Base-by-base conservation (phyloP, 257 asterid species). In the Fraxinus americana region DNA sequence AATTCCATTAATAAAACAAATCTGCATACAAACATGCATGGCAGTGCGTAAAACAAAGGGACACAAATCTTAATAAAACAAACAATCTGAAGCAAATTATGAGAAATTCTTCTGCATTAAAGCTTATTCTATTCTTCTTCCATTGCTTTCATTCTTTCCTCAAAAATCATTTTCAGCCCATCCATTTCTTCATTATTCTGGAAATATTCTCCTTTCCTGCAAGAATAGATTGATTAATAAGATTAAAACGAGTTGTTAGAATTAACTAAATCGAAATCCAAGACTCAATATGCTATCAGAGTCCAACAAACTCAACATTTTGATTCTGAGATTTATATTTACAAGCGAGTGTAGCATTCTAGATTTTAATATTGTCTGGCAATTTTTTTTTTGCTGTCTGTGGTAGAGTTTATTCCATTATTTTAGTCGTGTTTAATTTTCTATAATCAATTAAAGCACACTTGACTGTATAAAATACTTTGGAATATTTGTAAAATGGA, bases 201-300 rank as follows among this genome's bases (percentile, higher is more conserved):
- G 75, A 63, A 27, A 41, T 17, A 27, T 13, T 71, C 25, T 71
- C 25, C 35, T 43, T 16, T 16, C 75, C 75, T 71, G 75, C 65
- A 71, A 41, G 65, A 71, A 43, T 13, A 23, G 5, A 45, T 71
- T 43, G 21, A 45, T 0, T 71, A 25, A 52, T 71, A 21, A 10
- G 32, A 9, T 41, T 38, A n/a, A 43, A 71, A 45, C 25, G 67
- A 59, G 67, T 59, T 59, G 13, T 21, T 59, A 59, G 14, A 12
- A 11, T 11, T 12, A 12, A 43, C 17, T 43, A 16, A 14, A 48
- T 48, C n/a, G 7, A 48, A 48, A 7, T 48, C n/a, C 21, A 48
- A 48, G 59, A 48, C 27, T 25, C 57, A 14, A 48, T 48, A 48
- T 48, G 59, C 2, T 48, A 16, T 14, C 59, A 48, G 21, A 48